A percentile compares a stretch with the other conserved stretches of the same genome.
These are phyloP conservation scores for Helenozyma baotianmanensis DNA, from an alignment of 805 yeast species.

Conservation along the genomic window DNA sequence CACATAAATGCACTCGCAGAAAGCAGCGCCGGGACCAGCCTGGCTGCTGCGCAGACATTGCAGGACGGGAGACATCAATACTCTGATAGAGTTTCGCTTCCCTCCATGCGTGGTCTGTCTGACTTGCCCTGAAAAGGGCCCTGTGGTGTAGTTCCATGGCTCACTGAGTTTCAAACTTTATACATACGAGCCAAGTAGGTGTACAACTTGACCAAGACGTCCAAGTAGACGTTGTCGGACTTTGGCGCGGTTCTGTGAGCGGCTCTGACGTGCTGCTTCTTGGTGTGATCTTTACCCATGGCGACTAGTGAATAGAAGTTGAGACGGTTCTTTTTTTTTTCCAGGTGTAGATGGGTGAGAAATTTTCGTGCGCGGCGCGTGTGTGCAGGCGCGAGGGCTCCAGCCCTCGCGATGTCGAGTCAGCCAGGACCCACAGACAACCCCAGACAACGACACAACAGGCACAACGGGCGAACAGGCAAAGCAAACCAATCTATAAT, in stretches of 20 bases:
- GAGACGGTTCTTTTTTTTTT: conserved; percentile 5
- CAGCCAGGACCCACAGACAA: no score
- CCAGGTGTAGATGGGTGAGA: not conserved
- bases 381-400: conserved; percentile 1
- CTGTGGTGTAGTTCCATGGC: no score
- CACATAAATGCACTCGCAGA: conserved; percentile 31
- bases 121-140: no score
- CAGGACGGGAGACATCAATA: no score
- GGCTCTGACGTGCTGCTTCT: conserved; percentile 92
- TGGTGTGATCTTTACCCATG: conserved; percentile 97
- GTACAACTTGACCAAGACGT: conserved; percentile 95
- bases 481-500: no score
- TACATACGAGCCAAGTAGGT: conserved; percentile 99
- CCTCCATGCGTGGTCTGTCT: no score
- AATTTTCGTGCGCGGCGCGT: not conserved
- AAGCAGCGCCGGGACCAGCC: conserved; percentile 1
- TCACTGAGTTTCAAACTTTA: no score
- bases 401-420: conserved; percentile 1
- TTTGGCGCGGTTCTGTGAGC: conserved; percentile 99
- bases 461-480: no score
- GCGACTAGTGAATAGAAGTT: conserved; percentile 15
- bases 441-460: no score
- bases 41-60: no score
- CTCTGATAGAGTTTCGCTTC: no score
- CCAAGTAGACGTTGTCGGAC: conserved; percentile 98